Evolutionary conservation across 805 yeast species (phyloP), one percentile per base, ranked within the genome.

Genomic region (Ogataea henricii): DNA sequence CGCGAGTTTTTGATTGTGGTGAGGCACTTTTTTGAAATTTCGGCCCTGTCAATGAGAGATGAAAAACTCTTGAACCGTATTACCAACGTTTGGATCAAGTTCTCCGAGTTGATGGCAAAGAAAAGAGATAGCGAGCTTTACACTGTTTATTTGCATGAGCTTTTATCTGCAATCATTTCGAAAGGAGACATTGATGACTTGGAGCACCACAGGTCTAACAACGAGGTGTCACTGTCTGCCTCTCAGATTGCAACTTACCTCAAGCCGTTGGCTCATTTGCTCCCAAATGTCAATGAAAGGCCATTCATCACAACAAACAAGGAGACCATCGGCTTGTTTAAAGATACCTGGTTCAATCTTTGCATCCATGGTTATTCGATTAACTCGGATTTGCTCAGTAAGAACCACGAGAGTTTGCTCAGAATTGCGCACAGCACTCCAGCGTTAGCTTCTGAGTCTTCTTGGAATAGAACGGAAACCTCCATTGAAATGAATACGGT

Each of bases 311-410:
- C 76, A 58, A 64, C 63, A 7, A 80, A 84, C 53, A 78, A 79
- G 33, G 70, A 70, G 1, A 70, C 81, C 1, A 70, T 82, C 40
- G 74, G 77, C 39, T 70, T 83, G 49, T 89, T 92, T 72, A 78
- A 95, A 60, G 87, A 94, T 65, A 82, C 89, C 37, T 94, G 99
- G 99, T 89, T 89, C 65, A 94, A 92, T 60, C 73, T 94, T 76
- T 92, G 85, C 3, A 87, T 91, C 22, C 96, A 94, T 66, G 99
- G 99, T 0, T 89, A 83, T 63, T 77, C 82, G n/a, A 72, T 73
- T 46, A 73, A 73, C 30, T 82, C 94, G 0, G 71, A 72, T 12
- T 70, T 83, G 59, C 76, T 81, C 13, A 67, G 69, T 46, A 67
- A 68, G n/a, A 76, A 78, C 58, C 64, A 67, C 36, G 56, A 56